Conservation (phyloP, 2,329 filamentous ascomycete species). For the Cordyceps javanica region DNA sequence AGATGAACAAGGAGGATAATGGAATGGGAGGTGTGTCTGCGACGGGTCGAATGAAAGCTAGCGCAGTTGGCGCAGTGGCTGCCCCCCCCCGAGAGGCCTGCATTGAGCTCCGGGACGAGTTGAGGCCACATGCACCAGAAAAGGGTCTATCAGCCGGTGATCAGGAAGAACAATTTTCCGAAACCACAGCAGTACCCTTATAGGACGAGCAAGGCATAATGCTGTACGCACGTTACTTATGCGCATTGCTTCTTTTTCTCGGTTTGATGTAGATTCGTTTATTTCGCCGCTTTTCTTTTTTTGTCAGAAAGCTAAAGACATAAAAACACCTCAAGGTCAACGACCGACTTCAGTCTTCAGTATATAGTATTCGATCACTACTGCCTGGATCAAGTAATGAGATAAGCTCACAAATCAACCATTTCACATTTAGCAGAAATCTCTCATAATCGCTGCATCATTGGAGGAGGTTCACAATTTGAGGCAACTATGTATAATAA, state of each 20-base stretch:
- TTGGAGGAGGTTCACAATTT: constrained; percentile 26
- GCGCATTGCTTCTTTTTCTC: no score
- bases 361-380: no score
- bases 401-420: not conserved
- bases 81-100: constrained; percentile 21
- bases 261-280: no score
- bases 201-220: not conserved
- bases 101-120: no score
- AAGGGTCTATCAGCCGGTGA: constrained; percentile 18
- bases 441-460: constrained; percentile 2
- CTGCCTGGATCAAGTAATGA: not conserved
- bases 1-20: constrained; percentile 3
- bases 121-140: constrained; percentile 39
- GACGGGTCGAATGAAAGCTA: constrained; percentile 13
- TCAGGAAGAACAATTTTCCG: constrained; percentile 31
- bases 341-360: no score
- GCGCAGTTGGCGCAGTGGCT: not conserved
- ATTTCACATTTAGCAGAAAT: not conserved
- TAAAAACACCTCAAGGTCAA: no score
- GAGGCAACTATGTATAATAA: constrained; percentile 26
- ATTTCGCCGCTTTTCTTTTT: no score
- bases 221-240: not conserved
- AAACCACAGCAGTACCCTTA: not conserved
- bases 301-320: no score
- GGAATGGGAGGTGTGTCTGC: constrained; percentile 11